Conservation (phyloP, 306 rosid species). For the Cucurbita maxima region DNA sequence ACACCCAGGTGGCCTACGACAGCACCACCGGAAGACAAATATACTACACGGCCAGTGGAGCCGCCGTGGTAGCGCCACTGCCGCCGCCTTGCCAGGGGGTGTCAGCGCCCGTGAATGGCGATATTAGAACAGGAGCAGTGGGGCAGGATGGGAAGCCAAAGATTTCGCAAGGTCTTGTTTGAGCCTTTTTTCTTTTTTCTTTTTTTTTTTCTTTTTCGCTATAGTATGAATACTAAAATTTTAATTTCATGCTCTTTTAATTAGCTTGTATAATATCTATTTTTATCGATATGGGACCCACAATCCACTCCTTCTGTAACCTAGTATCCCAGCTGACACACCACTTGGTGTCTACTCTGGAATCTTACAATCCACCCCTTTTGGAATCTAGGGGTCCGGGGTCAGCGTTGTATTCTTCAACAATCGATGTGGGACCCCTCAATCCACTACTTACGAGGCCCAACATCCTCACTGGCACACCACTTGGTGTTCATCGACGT, state of each 20-base stretch:
- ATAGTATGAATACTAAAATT: not conserved
- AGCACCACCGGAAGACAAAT: conserved; percentile 59
- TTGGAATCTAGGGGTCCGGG: too few species aligned
- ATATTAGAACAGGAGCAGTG: conserved; percentile 27
- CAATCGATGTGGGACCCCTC: too few species aligned
- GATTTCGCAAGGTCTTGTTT: conserved; percentile 47
- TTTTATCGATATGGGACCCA: not conserved
- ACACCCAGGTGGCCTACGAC: conserved; percentile 42
- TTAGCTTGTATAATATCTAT: not conserved
- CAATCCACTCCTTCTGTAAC: too few species aligned
- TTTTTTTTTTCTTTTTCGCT: not conserved
- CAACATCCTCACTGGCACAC: too few species aligned
- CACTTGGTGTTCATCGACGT: too few species aligned
- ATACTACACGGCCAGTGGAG: conserved; percentile 48
- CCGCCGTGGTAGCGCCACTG: conserved; percentile 14
- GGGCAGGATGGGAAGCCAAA: conserved; percentile 66
- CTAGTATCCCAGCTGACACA: too few species aligned
- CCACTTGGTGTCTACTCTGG: too few species aligned
- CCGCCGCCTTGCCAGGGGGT: conserved; percentile 36
- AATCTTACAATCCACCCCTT: too few species aligned
- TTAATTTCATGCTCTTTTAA: not conserved
- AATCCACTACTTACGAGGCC: too few species aligned
- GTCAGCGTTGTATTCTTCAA: too few species aligned
- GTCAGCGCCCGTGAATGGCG: conserved; percentile 10
- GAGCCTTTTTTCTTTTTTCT: not conserved